Percentiles rank a stretch among this genome's conserved stretches.
Conservation (phyloP, 208 protist genomes). For the Leishmania gerbilli region DNA sequence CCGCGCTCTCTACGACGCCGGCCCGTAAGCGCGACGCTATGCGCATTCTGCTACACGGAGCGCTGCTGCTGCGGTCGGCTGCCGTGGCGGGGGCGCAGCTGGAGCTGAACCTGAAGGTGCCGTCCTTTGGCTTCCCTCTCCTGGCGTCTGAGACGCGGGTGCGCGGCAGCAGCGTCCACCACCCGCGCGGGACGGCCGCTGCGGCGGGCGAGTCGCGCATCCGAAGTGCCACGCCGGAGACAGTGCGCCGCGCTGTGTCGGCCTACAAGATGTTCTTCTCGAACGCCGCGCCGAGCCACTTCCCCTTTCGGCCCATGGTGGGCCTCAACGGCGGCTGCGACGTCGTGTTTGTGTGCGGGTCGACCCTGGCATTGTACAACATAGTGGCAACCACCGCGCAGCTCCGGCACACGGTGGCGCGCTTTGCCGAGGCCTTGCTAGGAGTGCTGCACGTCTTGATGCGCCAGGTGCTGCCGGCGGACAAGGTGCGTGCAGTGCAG, state of each 20-base stretch:
- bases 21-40: constrained; percentile 75
- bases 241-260: constrained; percentile 57
- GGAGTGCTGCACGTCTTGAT: constrained; percentile 75
- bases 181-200: not conserved
- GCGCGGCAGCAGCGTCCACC: constrained; percentile 25
- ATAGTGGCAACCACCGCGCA: constrained; percentile 62
- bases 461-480: constrained; percentile 62
- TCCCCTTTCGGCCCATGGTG: constrained; percentile 70
- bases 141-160: constrained; percentile 61
- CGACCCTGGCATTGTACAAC: constrained; percentile 75
- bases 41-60: constrained; percentile 81
- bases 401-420: constrained; percentile 42
- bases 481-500: constrained; percentile 65
- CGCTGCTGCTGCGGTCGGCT: constrained; percentile 73
- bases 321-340: constrained; percentile 84
- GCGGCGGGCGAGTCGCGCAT: constrained; percentile 24
- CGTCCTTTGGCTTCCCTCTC: constrained; percentile 81
- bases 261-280: constrained; percentile 82
- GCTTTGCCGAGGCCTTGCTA: constrained; percentile 79
- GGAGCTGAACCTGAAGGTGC: constrained; percentile 77
- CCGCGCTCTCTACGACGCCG: constrained; percentile 61
- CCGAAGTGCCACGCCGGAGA: constrained; percentile 58
- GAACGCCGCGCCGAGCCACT: constrained; percentile 57
- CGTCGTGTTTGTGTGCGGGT: constrained; percentile 67
- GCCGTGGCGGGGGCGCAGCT: constrained; percentile 67